Evolutionary conservation across 257 asterid genomes (phyloP).

Genomic region (Gentiana straminea): DNA sequence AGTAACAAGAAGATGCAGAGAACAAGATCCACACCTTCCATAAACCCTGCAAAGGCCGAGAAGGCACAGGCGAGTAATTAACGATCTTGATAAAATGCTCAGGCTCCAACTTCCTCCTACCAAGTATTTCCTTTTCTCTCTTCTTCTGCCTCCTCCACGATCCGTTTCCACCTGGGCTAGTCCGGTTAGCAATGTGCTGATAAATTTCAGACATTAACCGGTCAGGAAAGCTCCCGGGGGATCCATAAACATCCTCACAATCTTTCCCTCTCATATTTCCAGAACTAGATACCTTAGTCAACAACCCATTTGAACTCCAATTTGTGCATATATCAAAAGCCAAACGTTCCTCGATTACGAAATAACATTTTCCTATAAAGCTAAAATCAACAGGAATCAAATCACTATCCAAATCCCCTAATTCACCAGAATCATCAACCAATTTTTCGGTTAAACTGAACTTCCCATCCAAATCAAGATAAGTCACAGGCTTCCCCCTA

Average conservation of each 20-base stretch:
- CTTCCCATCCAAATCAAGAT: slow-evolving; percentile 56
- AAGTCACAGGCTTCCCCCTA: slow-evolving; percentile 49
- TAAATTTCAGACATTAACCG: slow-evolving; percentile 57
- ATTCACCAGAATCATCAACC: slow-evolving; percentile 23
- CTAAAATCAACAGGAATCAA: slow-evolving; percentile 55
- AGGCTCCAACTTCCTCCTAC: slow-evolving; percentile 57
- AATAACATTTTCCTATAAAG: slow-evolving; percentile 50
- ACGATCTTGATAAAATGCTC: slow-evolving; percentile 70
- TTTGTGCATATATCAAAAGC: slow-evolving; percentile 20
- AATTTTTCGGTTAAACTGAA: slow-evolving; percentile 30
- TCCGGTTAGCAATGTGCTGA: slow-evolving; percentile 70
- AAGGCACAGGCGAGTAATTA: slow-evolving; percentile 53
- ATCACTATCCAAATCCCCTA: slow-evolving; percentile 26
- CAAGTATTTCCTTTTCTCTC: slow-evolving; percentile 67
- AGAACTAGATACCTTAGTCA: slow-evolving; percentile 19
- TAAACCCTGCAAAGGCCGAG: slow-evolving; percentile 81
- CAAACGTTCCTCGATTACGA: slow-evolving; percentile 61
- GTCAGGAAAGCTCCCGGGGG: slow-evolving; percentile 62
- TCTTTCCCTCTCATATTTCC: slow-evolving; percentile 44
- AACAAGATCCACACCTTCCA: slow-evolving; percentile 60
- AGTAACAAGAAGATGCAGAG: slow-evolving; percentile 1
- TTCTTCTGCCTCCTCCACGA: slow-evolving; percentile 74
- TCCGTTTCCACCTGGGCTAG: slow-evolving; percentile 73
- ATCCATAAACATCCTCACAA: slow-evolving; percentile 38
- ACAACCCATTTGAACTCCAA: slow-evolving; percentile 18